Base-by-base conservation (phyloP, 495 filamentous ascomycete species). In the Aspergillus cavernicola region DNA sequence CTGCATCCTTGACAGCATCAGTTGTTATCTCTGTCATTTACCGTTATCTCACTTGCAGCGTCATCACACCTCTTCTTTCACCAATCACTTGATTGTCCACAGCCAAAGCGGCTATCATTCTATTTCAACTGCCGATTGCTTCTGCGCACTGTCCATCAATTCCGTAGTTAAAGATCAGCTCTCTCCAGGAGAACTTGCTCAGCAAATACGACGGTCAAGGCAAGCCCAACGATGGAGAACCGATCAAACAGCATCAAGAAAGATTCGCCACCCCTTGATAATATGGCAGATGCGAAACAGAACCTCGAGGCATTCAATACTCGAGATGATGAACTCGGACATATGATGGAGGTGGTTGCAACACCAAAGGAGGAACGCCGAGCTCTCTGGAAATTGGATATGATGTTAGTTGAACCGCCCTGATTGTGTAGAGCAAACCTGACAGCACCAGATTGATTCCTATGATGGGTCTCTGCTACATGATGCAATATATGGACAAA, bases 401-500 rank as follows among this genome's bases (percentile, higher is more conserved):
- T 33, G 31, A 33, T 33, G 31, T 33, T n/a, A 10, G 12, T 33
- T 28, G 24, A 28, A 28, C 9, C 9, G 24, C 24, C 24, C 24
- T 28, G 9, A 28, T 28, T 28, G 4, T 28, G 24, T 28, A 28
- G 24, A 28, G 9, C 9, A 28, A 28, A 32, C 4, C 23, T 31
- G 24, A 31, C 24, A 33, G 4, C 18, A 32, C 13, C 24, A 54
- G 52, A 15, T 19, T 54, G 6, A 46, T 55, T 5, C 53, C 53
- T 11, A n/a, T 55, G 10, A 39, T 55, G 26, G 45, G 24, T 13
- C 12, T 50, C 11, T 49, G 43, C 53, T 50, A 55, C 44, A 49
- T 55, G 53, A 31, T 55, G 18, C 53, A 55, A 29, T 56, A 50
- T n/a, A 32, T 56, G 28, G 53, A 56, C 38, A 56, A 50, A 26